These are phyloP conservation scores for Senecio squalidus DNA, from an alignment of 140 eudicot species.

Conservation along the genomic window DNA sequence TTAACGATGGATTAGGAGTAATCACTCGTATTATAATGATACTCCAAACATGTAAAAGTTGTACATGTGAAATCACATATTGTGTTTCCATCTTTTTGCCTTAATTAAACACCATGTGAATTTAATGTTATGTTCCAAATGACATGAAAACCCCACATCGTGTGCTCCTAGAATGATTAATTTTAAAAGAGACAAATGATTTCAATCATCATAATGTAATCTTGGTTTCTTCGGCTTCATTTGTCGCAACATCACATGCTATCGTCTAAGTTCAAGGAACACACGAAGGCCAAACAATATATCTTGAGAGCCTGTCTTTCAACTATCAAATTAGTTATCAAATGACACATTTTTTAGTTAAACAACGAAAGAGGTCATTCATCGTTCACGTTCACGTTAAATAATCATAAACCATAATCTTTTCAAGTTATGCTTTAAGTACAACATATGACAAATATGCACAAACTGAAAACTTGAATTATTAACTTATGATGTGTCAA, in stretches of 20 bases:
- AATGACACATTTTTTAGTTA: neutral
- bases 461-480: neutral
- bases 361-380: neutral
- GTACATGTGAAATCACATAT: neutral
- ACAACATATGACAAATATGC: neutral
- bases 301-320: neutral
- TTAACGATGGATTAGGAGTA: too few relatives aligned
- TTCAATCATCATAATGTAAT: constrained; percentile 6
- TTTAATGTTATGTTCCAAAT: constrained; percentile 5
- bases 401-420: neutral
- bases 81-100: neutral
- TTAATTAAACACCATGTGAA: constrained; percentile 1
- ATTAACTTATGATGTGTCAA: constrained; percentile 9
- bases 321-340: neutral
- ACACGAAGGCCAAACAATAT: neutral
- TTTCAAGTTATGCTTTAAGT: neutral
- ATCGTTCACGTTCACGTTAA: neutral
- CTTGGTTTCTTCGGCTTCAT: neutral
- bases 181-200: constrained; percentile 2
- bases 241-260: constrained; percentile 7
- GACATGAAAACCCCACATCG: constrained; percentile 5
- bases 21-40: too few relatives aligned
- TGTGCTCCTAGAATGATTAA: neutral
- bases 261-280: constrained; percentile 18
- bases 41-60: too few relatives aligned